Evolutionary conservation across 768 basidiomycete species (phyloP), one percentile per base, ranked within the genome.

Genomic region (Russula sp.): DNA sequence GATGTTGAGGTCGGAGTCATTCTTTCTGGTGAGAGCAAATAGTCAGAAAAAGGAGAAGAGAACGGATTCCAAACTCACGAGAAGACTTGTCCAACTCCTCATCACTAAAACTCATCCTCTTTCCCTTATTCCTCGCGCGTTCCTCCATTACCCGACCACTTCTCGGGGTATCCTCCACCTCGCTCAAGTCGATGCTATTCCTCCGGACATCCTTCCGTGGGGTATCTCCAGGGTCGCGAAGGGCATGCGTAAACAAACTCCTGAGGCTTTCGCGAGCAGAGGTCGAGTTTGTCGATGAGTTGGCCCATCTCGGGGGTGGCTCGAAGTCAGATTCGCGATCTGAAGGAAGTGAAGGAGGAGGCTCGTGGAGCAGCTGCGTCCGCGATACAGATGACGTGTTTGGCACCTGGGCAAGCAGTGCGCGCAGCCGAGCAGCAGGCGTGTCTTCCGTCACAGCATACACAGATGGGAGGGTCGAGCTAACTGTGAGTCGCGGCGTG

Each of bases 181-280:
- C 68, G 60, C 68, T 67, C 51, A 42, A 53, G 46, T 69, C 68
- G n/a, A 69, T 67, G 60, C 68, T 69, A 46, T 69, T 69, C 42
- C 68, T 61, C 40, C 68, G 59, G 20, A 28, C 53, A 20, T 32
- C 28, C 36, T 59, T 63, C 24, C 64, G 54, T 28, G 64, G 64
- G n/a, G 56, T 59, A 44, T 60, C 56, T 20, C 66, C 60, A 20
- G 68, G 56, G 13, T 49, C 42, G 32, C 66, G 66, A 20, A 68
- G 63, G 28, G 56, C 68, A 18, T 67, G 58, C n/a, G 62, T 56
- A 54, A 69, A 62, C 38, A 69, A 34, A 34, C 61, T 61, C 57
- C 34, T 61, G 50, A 67, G 46, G n/a, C 60, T 64, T 22, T 67
- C 68, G 34, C 68, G 66, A 20, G 62, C 66, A 1, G 60, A 59